phyloP scores from a whole-genome alignment of 208 protist species.

The Crithidia brevicula region DNA sequence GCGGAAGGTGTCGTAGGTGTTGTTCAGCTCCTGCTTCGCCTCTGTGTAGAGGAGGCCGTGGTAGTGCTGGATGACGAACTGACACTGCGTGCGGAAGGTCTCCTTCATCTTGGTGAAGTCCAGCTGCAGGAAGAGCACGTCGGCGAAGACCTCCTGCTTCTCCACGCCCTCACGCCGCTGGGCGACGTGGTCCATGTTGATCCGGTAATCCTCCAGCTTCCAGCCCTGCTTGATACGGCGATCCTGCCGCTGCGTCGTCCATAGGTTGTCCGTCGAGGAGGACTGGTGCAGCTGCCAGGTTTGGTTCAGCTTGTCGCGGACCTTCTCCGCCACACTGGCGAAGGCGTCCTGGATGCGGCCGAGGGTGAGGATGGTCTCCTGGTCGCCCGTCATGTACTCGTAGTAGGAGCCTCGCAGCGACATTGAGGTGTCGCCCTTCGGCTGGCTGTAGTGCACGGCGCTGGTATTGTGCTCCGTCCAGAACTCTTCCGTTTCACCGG shows the following conservation, averaged over 20 bases:
- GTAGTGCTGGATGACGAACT: conserved; percentile 96
- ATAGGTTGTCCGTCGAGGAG: conserved; percentile 94
- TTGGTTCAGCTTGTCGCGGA: conserved; percentile 94
- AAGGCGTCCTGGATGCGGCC: conserved; percentile 92
- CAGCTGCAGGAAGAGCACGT: conserved; percentile 96
- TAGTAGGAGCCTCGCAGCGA: conserved; percentile 91
- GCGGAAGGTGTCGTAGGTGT: conserved; percentile 90
- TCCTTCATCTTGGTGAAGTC: conserved; percentile 97
- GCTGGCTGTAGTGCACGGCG: conserved; percentile 66
- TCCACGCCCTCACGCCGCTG: conserved; percentile 94
- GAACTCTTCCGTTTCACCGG: conserved; percentile 59
- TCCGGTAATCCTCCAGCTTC: conserved; percentile 94
- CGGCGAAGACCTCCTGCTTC: conserved; percentile 95
- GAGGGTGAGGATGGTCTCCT: conserved; percentile 93
- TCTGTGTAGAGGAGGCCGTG: conserved; percentile 95
- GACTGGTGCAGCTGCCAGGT: conserved; percentile 97
- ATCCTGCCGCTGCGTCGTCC: conserved; percentile 94
- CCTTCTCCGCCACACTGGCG: conserved; percentile 90
- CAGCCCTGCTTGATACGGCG: conserved; percentile 93
- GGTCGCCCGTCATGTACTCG: conserved; percentile 94
- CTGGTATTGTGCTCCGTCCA: conserved; percentile 50
- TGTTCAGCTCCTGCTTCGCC: conserved; percentile 91
- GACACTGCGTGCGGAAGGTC: conserved; percentile 95
- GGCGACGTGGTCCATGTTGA: conserved; percentile 95
- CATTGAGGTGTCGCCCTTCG: conserved; percentile 44